These are phyloP conservation scores for Tylopilus intermedius DNA, from an alignment of 768 basidiomycete species.

Conservation along the genomic window DNA sequence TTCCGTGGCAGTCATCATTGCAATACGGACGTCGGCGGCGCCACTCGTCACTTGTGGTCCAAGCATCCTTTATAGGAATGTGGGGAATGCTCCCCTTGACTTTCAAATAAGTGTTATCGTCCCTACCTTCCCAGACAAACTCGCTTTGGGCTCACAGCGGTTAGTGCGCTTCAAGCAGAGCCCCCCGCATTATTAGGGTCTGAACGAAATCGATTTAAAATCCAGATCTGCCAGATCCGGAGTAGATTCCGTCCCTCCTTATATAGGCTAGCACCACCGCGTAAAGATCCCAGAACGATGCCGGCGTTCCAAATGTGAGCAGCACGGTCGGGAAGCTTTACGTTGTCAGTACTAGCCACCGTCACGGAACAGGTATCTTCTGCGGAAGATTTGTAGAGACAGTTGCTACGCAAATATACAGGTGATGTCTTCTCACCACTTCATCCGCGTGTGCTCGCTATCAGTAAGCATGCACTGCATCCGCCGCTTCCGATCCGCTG, in stretches of 20 bases:
- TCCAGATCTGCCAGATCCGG: neutral
- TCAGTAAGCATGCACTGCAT: neutral
- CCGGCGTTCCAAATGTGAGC: neutral
- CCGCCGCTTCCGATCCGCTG: neutral
- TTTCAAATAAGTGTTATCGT: neutral
- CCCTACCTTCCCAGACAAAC: neutral
- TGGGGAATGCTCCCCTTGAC: neutral
- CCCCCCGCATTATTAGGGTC: neutral
- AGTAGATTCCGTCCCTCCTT: neutral
- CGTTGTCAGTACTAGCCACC: neutral
- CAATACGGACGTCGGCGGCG: constrained; percentile 17
- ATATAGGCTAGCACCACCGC: neutral
- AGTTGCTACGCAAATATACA: neutral
- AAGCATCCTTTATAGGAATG: neutral
- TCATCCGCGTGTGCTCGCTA: neutral
- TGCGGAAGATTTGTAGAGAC: neutral
- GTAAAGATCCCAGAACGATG: too few species aligned
- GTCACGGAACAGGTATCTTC: neutral
- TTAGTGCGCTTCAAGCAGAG: neutral
- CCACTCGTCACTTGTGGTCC: constrained; percentile 6
- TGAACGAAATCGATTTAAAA: neutral
- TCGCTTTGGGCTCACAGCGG: neutral
- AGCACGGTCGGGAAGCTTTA: neutral
- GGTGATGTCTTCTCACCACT: neutral
- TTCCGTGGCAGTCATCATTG: constrained; percentile 19